Conservation (phyloP, 2,329 filamentous ascomycete species). For the Neonectria faginata region DNA sequence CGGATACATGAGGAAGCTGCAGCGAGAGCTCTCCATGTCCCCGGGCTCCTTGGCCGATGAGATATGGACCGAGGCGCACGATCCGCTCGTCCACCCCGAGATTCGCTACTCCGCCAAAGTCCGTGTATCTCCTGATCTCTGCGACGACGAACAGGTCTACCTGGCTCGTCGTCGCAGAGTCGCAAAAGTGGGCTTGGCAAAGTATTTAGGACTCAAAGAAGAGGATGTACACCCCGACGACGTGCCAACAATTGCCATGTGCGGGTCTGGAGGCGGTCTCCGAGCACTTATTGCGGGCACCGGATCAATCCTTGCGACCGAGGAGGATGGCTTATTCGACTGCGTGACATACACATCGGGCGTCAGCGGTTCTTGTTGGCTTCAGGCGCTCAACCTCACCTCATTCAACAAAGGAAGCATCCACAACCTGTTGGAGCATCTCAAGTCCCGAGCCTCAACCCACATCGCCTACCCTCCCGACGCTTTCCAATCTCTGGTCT, state of each 20-base stretch:
- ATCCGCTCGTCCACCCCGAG: constrained; percentile 86
- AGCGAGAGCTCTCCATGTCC: constrained; percentile 86
- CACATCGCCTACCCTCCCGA: constrained; percentile 94
- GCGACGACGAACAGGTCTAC: constrained; percentile 84
- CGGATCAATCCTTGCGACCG: constrained; percentile 85
- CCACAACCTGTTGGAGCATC: constrained; percentile 79
- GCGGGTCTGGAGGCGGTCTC: constrained; percentile 91
- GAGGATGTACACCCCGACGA: constrained; percentile 91
- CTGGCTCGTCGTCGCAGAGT: constrained; percentile 74
- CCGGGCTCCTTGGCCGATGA: constrained; percentile 91
- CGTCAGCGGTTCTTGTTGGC: constrained; percentile 96
- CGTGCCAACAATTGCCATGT: constrained; percentile 92
- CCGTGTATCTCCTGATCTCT: constrained; percentile 83
- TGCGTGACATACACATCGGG: constrained; percentile 95
- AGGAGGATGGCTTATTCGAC: constrained; percentile 90
- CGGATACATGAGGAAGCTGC: constrained; percentile 82
- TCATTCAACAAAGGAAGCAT: constrained; percentile 78
- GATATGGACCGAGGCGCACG: constrained; percentile 92
- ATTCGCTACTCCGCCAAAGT: constrained; percentile 85
- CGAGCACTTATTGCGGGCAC: constrained; percentile 91
- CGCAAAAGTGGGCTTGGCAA: constrained; percentile 79
- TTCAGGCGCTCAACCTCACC: constrained; percentile 84
- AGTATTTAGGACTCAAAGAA: constrained; percentile 83
- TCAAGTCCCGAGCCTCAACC: constrained; percentile 85
- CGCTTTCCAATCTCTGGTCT: constrained; percentile 83